Base-by-base conservation (phyloP, 1,284 basidiomycete genomes). In the Meira nashicola region DNA sequence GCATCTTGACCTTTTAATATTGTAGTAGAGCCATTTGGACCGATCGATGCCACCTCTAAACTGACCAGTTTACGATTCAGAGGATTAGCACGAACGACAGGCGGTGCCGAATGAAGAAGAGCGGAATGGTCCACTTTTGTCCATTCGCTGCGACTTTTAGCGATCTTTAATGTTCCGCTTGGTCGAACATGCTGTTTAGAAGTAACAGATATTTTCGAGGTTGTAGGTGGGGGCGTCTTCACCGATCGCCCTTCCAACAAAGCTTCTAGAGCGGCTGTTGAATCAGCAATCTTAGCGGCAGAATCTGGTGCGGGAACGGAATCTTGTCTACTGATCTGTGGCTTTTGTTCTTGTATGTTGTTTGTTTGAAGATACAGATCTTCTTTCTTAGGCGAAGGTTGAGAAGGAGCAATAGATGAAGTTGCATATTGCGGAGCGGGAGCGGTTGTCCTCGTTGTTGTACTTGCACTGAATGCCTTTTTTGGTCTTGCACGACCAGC, bases 11-110 rank as follows among this genome's bases (percentile, higher is more conserved):
- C 44, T 39, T 65, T 58, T n/a, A 70, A 7, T 1, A 55, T 39
- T 44, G 60, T 56, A 8, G 51, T 41, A 19, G 64, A 65, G 14
- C 68, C 66, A n/a, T 71, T 66, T n/a, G 63, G 40, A 21, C 57
- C 56, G 47, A 70, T 62, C 39, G 40, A 33, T 14, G 65, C 39
- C 7, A 65, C 52, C n/a, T 71, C 68, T 39, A 67, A 23, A 1
- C 66, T 68, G 44, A 59, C 44, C 0, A 63, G 58, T 56, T 62
- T 64, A 6, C 17, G 14, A 14, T 14, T 48, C 12, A 23, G 12
- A 25, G 17, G 17, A 12, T 23, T 48, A n/a, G n/a, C 14, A 14
- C 21, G 12, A 28, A 47, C 46, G 1, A 51, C 39, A 4, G 43
- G 37, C 15, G 2, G 44, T 12, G 28, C n/a, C 2, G 50, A 53